Percentiles rank a stretch among this genome's conserved stretches.
Conservation (phyloP, 176 grass and related monocot species). For the Cenchrus fungigraminus region DNA sequence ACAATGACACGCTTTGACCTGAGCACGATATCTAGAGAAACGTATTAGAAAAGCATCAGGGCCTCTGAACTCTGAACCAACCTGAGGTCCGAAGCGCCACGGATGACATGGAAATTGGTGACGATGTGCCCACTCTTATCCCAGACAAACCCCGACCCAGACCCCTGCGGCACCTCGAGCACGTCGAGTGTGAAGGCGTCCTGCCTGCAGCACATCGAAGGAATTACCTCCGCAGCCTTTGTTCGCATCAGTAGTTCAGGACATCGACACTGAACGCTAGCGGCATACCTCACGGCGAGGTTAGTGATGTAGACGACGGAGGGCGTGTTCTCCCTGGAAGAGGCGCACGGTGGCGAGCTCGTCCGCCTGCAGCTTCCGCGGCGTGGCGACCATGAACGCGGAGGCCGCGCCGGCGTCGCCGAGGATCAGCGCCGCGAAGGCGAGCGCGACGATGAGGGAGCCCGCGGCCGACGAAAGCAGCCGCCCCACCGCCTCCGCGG, state of each 20-base stretch:
- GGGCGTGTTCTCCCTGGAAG: slow-evolving; percentile 96
- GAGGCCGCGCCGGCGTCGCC: slow-evolving; percentile 61
- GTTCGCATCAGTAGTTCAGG: neutral
- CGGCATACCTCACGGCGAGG: slow-evolving; percentile 66
- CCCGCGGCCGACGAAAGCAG: slow-evolving; percentile 63
- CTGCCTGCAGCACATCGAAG: slow-evolving; percentile 57
- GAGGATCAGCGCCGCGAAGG: slow-evolving; percentile 71
- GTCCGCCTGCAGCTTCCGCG: slow-evolving; percentile 89
- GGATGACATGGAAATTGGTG: slow-evolving; percentile 97
- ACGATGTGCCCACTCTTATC: slow-evolving; percentile 89
- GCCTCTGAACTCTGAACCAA: slow-evolving; percentile 31
- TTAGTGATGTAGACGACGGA: slow-evolving; percentile 99
- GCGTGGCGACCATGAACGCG: slow-evolving; percentile 78
- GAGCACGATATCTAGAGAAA: neutral
- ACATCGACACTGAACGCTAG: neutral
- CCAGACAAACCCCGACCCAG: slow-evolving; percentile 95
- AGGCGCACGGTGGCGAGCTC: slow-evolving; percentile 91
- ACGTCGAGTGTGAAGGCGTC: slow-evolving; percentile 98
- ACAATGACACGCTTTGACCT: neutral
- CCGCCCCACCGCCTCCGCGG: slow-evolving; percentile 32
- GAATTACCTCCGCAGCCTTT: neutral
- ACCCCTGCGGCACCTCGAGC: slow-evolving; percentile 96
- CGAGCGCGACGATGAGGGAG: slow-evolving; percentile 60
- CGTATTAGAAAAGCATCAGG: neutral
- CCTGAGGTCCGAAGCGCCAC: slow-evolving; percentile 91